Conservation (phyloP, 257 asterid species). For the Euphrasia confusa region DNA sequence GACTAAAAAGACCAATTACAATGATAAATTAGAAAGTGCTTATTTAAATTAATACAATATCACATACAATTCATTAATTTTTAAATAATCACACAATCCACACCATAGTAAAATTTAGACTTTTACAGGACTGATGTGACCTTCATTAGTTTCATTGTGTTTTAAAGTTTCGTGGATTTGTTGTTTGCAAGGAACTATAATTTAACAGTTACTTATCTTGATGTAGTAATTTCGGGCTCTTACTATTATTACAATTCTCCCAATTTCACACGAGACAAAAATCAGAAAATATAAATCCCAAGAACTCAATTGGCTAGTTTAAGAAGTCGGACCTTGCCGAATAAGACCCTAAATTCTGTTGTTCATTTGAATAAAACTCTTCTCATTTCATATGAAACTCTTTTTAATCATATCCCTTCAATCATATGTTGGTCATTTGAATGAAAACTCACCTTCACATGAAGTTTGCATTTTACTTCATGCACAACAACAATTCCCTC, state of each 20-base stretch:
- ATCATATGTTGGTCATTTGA: constrained; percentile 1
- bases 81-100: neutral
- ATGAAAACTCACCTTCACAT: constrained; percentile 67
- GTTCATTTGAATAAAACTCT: constrained; percentile 19
- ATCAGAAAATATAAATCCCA: neutral
- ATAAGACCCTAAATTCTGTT: constrained; percentile 5
- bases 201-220: constrained; percentile 5
- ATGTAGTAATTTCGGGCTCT: constrained; percentile 8
- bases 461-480: constrained; percentile 94
- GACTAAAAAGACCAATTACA: neutral
- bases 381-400: neutral
- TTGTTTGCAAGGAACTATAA: constrained; percentile 1
- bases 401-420: constrained; percentile 2
- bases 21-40: neutral
- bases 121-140: neutral
- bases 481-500: constrained; percentile 66
- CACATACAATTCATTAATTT: neutral
- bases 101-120: neutral
- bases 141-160: constrained; percentile 13
- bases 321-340: neutral
- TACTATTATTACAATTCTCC: neutral
- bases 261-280: constrained; percentile 4
- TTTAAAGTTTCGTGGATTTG: neutral
- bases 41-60: neutral
- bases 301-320: constrained; percentile 6